Conservation (phyloP, 2,329 filamentous ascomycete genomes). For the Pleochaeta shiraiana region DNA sequence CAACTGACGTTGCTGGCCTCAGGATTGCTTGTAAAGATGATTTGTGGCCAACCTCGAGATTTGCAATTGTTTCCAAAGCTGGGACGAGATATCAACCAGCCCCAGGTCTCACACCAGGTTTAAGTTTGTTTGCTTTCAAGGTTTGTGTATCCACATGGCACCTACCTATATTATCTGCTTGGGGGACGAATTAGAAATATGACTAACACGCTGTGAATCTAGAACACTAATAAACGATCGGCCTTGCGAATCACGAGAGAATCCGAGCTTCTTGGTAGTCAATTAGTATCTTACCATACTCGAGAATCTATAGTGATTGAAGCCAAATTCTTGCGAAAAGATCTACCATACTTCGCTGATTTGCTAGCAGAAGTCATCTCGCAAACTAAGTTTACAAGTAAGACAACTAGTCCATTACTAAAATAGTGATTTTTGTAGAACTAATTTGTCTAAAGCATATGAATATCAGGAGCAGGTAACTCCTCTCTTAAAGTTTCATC, state of each 20-base stretch:
- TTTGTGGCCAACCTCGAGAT: slow-evolving; percentile 68
- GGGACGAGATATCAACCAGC: slow-evolving; percentile 82
- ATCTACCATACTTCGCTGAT: slow-evolving; percentile 95
- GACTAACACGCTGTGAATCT: neutral
- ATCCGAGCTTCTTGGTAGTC: slow-evolving; percentile 80
- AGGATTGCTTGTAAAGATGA: slow-evolving; percentile 86
- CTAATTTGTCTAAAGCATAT: slow-evolving; percentile 35
- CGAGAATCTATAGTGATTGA: slow-evolving; percentile 83
- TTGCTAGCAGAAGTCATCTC: slow-evolving; percentile 80
- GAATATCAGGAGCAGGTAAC: slow-evolving; percentile 81
- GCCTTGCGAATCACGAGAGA: slow-evolving; percentile 87
- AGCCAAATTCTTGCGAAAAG: slow-evolving; percentile 85
- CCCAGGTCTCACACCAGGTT: slow-evolving; percentile 71
- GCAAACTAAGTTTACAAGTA: slow-evolving; percentile 67
- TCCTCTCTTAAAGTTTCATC: slow-evolving; percentile 52
- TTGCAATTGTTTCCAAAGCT: slow-evolving; percentile 83
- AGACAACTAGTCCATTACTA: slow-evolving; percentile 19
- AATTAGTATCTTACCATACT: slow-evolving; percentile 72
- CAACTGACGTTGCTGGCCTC: slow-evolving; percentile 68
- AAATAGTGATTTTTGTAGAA: neutral
- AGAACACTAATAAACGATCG: slow-evolving; percentile 76
- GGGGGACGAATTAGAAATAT: neutral
- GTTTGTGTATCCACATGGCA: slow-evolving; percentile 26
- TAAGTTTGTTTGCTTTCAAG: slow-evolving; percentile 97
- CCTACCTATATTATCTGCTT: neutral